Evolutionary conservation across 306 rosid species (phyloP).

Genomic region (Glycine latifolia): DNA sequence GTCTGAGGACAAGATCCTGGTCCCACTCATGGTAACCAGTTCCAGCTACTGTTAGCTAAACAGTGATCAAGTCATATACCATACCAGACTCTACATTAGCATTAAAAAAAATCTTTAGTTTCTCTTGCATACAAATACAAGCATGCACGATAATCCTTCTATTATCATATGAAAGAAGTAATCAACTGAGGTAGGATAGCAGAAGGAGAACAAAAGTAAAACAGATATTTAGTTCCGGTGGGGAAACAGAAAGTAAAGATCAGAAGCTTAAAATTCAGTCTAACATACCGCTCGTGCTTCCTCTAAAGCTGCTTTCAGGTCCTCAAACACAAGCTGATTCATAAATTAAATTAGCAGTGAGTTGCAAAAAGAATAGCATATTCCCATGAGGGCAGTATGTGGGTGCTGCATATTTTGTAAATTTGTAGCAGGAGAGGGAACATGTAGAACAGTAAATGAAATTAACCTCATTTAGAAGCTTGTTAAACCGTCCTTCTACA

Average conservation of each 20-base stretch:
- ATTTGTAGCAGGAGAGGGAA: constrained; percentile 6
- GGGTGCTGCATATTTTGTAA: background rate
- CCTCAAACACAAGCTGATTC: constrained; percentile 83
- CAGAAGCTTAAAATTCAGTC: constrained; percentile 38
- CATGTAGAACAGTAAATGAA: constrained; percentile 8
- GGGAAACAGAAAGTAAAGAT: constrained; percentile 32
- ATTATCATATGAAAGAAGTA: background rate
- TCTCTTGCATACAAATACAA: background rate
- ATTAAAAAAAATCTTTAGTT: background rate
- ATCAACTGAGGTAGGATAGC: background rate
- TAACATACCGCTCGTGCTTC: constrained; percentile 82
- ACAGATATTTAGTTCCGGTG: background rate
- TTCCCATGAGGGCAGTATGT: constrained; percentile 17
- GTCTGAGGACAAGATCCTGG: background rate
- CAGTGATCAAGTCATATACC: background rate
- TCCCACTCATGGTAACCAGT: background rate
- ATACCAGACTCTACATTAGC: background rate
- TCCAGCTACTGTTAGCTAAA: background rate
- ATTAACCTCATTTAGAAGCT: constrained; percentile 83
- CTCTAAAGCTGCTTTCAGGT: constrained; percentile 92
- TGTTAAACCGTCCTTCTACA: constrained; percentile 86
- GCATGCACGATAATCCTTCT: background rate
- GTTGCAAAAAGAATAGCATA: constrained; percentile 22
- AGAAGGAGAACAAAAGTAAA: background rate
- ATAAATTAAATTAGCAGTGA: constrained; percentile 54